Evolutionary conservation across 495 filamentous ascomycete species (phyloP).

Genomic region (Penicillium steckii): DNA sequence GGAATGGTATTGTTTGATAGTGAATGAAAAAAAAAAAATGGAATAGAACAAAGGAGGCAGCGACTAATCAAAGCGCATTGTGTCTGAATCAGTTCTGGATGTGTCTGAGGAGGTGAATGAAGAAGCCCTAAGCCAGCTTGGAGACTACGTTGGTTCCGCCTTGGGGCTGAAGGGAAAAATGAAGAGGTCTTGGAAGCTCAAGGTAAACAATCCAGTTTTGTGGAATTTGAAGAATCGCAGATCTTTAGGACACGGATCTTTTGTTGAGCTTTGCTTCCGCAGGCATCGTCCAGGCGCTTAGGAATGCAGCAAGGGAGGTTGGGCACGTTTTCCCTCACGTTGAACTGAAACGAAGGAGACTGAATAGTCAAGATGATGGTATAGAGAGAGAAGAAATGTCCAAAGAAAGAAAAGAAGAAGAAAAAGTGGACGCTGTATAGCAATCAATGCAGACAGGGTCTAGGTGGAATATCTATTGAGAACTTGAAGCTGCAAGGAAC

Average conservation of each 20-base stretch:
- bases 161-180: not conserved
- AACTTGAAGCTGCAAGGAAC: constrained; percentile 3
- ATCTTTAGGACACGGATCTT: constrained; percentile 6
- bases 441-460: constrained; percentile 3
- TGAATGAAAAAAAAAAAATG: not conserved
- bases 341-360: not conserved
- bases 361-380: not conserved
- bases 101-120: not conserved
- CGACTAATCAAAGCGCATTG: not conserved
- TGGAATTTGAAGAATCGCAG: constrained; percentile 5
- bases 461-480: not conserved
- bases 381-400: not conserved
- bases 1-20: not conserved
- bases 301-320: constrained; percentile 21
- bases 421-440: not conserved
- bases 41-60: not conserved
- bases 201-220: not conserved
- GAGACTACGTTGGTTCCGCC: not conserved
- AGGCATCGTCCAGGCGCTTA: constrained; percentile 21
- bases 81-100: not conserved
- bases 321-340: constrained; percentile 5
- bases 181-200: constrained; percentile 3
- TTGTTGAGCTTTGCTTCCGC: constrained; percentile 6
- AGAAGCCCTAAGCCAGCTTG: not conserved
- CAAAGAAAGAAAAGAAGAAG: not conserved